These are phyloP conservation scores for Quercus rubra DNA, from an alignment of 306 rosid species.

Conservation along the genomic window DNA sequence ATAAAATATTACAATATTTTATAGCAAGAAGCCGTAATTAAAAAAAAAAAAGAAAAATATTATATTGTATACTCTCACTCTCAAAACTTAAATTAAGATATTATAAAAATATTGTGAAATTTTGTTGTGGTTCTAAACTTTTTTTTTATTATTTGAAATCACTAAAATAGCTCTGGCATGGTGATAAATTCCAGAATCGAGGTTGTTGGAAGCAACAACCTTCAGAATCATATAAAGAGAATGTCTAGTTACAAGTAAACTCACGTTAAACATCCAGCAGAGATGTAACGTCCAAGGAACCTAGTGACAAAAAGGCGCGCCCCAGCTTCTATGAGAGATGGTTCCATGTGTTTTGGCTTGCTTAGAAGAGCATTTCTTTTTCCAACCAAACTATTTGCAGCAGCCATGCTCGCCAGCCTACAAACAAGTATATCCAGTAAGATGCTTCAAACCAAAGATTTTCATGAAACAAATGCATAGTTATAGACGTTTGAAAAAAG, in stretches of 20 bases:
- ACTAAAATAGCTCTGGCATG: too few relatives aligned
- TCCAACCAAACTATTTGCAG: constrained; percentile 41
- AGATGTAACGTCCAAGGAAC: constrained; percentile 54
- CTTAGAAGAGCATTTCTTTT: constrained; percentile 26
- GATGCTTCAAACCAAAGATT: too few relatives aligned
- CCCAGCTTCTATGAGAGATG: constrained; percentile 71
- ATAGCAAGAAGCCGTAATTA: too few relatives aligned
- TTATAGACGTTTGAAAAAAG: too few relatives aligned
- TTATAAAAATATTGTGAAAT: too few relatives aligned
- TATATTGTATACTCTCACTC: accelerated
- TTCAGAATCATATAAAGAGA: too few relatives aligned
- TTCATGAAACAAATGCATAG: too few relatives aligned
- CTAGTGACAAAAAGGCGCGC: constrained; percentile 67
- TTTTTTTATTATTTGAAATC: too few relatives aligned
- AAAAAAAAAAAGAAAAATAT: too few relatives aligned
- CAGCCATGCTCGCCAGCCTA: constrained; percentile 71
- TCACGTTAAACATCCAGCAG: constrained; percentile 69
- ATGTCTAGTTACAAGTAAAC: neutral
- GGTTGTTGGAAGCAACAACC: neutral
- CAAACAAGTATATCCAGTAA: neutral
- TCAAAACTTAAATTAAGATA: too few relatives aligned
- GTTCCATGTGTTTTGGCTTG: constrained; percentile 80
- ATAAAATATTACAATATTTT: too few relatives aligned
- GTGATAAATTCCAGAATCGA: too few relatives aligned
- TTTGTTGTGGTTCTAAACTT: accelerated